Base-by-base conservation (phyloP, 192 early-diverging fungal genomes). In the Backusella morwellensis region DNA sequence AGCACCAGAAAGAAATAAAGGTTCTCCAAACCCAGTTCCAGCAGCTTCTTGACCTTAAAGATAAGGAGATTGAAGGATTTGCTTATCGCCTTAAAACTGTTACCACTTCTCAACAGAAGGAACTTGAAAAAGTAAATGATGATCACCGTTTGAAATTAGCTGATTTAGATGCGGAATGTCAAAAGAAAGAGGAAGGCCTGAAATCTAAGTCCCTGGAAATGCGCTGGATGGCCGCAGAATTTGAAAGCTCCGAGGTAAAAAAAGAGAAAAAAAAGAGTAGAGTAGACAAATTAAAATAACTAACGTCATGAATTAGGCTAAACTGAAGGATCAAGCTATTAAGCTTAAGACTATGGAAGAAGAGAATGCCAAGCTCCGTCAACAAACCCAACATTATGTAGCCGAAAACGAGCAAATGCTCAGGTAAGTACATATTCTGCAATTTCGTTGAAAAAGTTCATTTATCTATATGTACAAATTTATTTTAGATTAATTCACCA, bases 211-310 rank as follows among this genome's bases (percentile, higher is more conserved):
- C 75, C 2, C 71, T 84, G 35, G 83, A 84, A 73, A 66, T 80
- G 35, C 66, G 73, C 15, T 85, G 83, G 83, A 72, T 85, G 59
- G 81, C 82, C 34, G 78, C 79, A 15, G 83, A 85, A 38, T 72
- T 76, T 26, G 76, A 83, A 38, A 68, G 76, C 36, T 80, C 82
- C 38, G 84, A 85, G 67, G 79, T 77, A 76, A 79, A 63, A 32
- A 44, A 40, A 35, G 21, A 50, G 12, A 34, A n/a, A 75, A 42
- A 40, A 34, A 38, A 23, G 6, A 35, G 41, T n/a, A 21, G 6
- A n/a, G 21, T 71, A 38, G 44, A 47, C 14, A 44, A 50, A 41
- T 32, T 26, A 26, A 56, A 35, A 56, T 42, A 44, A 9, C n/a
- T 15, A 38, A 40, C 35, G 21, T 70, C 17, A 70, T 41, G 14